These are phyloP conservation scores for Mycena vitilis DNA, from an alignment of 768 basidiomycete genomes.

Conservation along the genomic window DNA sequence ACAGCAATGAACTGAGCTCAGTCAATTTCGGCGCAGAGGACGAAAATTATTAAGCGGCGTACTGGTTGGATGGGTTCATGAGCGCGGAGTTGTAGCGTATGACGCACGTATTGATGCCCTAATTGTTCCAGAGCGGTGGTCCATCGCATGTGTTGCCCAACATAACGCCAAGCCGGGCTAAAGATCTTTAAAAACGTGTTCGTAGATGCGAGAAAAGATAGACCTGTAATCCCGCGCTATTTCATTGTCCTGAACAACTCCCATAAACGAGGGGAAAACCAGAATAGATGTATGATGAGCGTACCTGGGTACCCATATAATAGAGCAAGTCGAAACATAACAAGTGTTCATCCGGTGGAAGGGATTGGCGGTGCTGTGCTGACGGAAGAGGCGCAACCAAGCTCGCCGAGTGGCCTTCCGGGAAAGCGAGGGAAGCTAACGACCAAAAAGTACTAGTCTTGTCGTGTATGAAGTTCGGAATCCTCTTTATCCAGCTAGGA, in stretches of 20 bases:
- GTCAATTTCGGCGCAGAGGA: conserved; percentile 14
- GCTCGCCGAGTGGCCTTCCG: conserved; percentile 28
- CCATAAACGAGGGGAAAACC: conserved; percentile 15
- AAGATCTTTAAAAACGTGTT: conserved; percentile 26
- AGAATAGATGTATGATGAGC: neutral
- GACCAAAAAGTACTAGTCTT: conserved; percentile 40
- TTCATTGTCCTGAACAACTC: conserved; percentile 40
- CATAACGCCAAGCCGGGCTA: conserved; percentile 49
- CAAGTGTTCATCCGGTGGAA: conserved; percentile 40
- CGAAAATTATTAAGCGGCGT: conserved; percentile 9
- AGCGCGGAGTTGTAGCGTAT: conserved; percentile 38
- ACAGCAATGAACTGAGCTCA: conserved; percentile 48
- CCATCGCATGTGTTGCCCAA: conserved; percentile 48
- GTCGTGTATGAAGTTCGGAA: conserved; percentile 39
- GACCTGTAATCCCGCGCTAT: conserved; percentile 45
- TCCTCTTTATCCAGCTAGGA: conserved; percentile 40
- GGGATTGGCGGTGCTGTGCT: conserved; percentile 28
- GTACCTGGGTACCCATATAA: conserved; percentile 41
- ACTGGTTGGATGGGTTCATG: conserved; percentile 46
- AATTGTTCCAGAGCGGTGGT: conserved; percentile 39
- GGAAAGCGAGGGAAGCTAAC: conserved; percentile 37
- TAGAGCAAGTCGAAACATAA: conserved; percentile 41
- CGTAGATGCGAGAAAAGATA: neutral
- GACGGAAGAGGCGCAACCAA: conserved; percentile 35
- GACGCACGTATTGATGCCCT: conserved; percentile 41